A percentile compares a stretch with the other conserved stretches of the same genome.
Evolutionary conservation across 176 grass and related monocot species (phyloP).

Genomic region (Aegilops bicornis): DNA sequence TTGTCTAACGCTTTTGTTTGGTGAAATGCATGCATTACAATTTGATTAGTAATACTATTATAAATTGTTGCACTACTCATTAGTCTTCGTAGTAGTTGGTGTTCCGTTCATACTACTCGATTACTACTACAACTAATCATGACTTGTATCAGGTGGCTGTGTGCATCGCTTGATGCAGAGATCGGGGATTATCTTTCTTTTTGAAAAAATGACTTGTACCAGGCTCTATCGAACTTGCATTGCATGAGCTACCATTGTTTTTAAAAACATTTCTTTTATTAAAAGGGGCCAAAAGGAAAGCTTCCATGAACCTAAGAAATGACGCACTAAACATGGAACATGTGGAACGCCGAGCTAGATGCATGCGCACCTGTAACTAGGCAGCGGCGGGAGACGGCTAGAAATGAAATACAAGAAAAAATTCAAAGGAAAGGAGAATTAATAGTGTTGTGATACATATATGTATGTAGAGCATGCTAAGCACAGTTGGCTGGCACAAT

Average conservation of each 20-base stretch:
- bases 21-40: too few relatives aligned
- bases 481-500: background rate
- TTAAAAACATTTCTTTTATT: background rate
- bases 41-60: too few relatives aligned
- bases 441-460: too few relatives aligned
- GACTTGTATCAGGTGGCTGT: too few relatives aligned
- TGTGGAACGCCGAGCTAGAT: background rate
- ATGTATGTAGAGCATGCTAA: background rate
- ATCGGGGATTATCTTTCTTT: too few relatives aligned
- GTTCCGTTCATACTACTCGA: background rate
- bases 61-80: too few relatives aligned
- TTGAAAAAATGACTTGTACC: background rate
- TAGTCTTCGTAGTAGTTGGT: background rate
- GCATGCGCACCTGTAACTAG: background rate
- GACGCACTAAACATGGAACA: background rate
- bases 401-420: background rate
- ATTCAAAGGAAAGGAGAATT: background rate
- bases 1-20: too few relatives aligned
- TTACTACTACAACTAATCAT: too few relatives aligned
- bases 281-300: background rate
- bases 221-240: background rate
- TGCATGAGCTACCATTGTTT: background rate
- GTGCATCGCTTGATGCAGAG: too few relatives aligned
- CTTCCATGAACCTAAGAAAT: background rate
- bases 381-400: background rate